Percentiles rank a stretch among this genome's conserved stretches.
These are phyloP conservation scores for Dactylellina parvicollis DNA, from an alignment of 2,329 filamentous ascomycete species.

Conservation along the genomic window DNA sequence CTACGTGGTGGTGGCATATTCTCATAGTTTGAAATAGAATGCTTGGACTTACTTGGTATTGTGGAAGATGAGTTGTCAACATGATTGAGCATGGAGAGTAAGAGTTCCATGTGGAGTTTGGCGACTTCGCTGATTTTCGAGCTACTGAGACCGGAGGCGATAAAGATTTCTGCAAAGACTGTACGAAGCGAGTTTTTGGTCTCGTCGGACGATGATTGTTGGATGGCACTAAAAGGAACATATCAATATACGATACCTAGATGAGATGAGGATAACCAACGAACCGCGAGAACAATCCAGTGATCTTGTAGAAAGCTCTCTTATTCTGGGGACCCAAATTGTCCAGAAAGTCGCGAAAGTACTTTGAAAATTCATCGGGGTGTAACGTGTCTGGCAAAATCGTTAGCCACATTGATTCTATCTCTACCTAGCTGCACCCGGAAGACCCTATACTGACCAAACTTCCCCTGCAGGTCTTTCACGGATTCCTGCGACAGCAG, in stretches of 20 bases:
- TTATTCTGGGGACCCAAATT: constrained; percentile 63
- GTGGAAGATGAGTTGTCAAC: constrained; percentile 17
- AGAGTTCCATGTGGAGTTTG: constrained; percentile 39
- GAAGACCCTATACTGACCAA: constrained; percentile 66
- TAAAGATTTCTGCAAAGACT: constrained; percentile 41
- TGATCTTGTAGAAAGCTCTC: constrained; percentile 81
- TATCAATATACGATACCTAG: not conserved
- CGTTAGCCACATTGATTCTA: constrained; percentile 58
- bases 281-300: constrained; percentile 73
- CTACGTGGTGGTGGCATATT: not conserved
- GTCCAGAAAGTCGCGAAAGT: constrained; percentile 67
- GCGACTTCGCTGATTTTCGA: constrained; percentile 53
- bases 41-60: constrained; percentile 34
- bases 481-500: constrained; percentile 78
- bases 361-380: constrained; percentile 66
- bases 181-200: constrained; percentile 40
- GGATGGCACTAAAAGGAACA: constrained; percentile 20
- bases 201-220: constrained; percentile 28
- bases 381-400: constrained; percentile 60
- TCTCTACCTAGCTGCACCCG: not conserved
- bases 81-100: constrained; percentile 46
- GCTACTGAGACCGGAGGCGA: constrained; percentile 45
- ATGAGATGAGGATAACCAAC: not conserved
- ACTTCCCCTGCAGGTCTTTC: constrained; percentile 76
- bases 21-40: constrained; percentile 11